Percentiles rank a stretch among this genome's conserved stretches.
phyloP scores from a whole-genome alignment of 768 basidiomycete genomes.

The Termitomyces sp. region DNA sequence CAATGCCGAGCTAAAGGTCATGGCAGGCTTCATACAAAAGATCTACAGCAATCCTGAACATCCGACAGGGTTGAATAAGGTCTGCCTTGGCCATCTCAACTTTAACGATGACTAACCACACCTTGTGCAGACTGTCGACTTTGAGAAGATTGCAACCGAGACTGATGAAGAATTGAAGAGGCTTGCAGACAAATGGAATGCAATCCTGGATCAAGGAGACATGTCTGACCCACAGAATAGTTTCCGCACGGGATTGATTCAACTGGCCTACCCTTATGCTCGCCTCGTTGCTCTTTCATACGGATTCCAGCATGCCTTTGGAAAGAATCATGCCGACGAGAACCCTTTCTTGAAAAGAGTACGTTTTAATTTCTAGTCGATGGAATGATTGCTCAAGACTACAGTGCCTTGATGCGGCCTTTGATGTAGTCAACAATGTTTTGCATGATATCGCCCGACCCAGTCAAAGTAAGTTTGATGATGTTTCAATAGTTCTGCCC shows the following conservation, averaged over 20 bases:
- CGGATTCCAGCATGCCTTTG: constrained; percentile 72
- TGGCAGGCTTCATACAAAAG: constrained; percentile 51
- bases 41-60: constrained; percentile 72
- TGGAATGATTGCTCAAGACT: not conserved
- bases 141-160: constrained; percentile 56
- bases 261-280: constrained; percentile 59
- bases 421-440: constrained; percentile 57
- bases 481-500: not conserved
- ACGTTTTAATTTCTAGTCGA: constrained; percentile 19
- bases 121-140: constrained; percentile 46
- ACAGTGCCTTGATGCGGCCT: constrained; percentile 64
- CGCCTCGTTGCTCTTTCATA: constrained; percentile 67
- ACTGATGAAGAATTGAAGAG: constrained; percentile 64
- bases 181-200: constrained; percentile 52
- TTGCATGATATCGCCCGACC: constrained; percentile 53
- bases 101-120: not conserved
- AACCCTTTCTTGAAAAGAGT: constrained; percentile 64
- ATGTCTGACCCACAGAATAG: constrained; percentile 46
- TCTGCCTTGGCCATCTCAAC: constrained; percentile 16
- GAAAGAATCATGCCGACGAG: constrained; percentile 54
- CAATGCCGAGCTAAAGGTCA: constrained; percentile 64
- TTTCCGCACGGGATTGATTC: constrained; percentile 58
- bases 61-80: constrained; percentile 75
- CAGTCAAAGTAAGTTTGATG: constrained; percentile 40
- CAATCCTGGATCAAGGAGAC: constrained; percentile 44